phyloP scores from a whole-genome alignment of 78 protist genomes.

The Dictyostelium intermedium region DNA sequence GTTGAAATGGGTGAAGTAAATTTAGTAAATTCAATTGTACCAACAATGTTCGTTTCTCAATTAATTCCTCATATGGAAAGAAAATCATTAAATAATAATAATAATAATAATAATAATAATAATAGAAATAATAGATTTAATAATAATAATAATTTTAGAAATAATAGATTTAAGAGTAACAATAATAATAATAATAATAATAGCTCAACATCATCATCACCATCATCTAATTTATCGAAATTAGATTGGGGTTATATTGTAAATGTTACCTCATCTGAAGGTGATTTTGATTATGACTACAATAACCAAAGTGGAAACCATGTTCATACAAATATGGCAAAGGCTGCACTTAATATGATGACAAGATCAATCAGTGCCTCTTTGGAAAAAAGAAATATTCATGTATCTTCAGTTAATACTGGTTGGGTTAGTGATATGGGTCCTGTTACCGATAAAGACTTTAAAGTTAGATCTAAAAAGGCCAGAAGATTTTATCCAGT shows the following conservation, averaged over 20 bases:
- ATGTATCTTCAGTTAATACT: constrained; percentile 83
- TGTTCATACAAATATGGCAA: constrained; percentile 98
- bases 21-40: constrained; percentile 83
- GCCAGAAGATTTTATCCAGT: constrained; percentile 47
- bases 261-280: constrained; percentile 97
- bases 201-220: background rate
- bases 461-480: background rate
- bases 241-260: constrained; percentile 81
- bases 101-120: background rate
- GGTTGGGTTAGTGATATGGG: constrained; percentile 85
- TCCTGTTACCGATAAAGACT: constrained; percentile 3
- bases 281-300: constrained; percentile 37
- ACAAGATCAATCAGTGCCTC: constrained; percentile 87
- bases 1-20: constrained; percentile 79
- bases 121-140: background rate
- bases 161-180: background rate
- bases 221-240: background rate
- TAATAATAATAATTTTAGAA: background rate
- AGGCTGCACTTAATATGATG: constrained; percentile 96
- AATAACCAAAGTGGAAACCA: constrained; percentile 86
- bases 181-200: background rate
- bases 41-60: constrained; percentile 67
- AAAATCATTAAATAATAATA: background rate
- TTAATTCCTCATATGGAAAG: constrained; percentile 57
- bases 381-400: constrained; percentile 71